A percentile compares a stretch with the other conserved stretches of the same genome.
Evolutionary conservation across 2,329 filamentous ascomycete genomes (phyloP).

Genomic region (Diaporthe sp.): DNA sequence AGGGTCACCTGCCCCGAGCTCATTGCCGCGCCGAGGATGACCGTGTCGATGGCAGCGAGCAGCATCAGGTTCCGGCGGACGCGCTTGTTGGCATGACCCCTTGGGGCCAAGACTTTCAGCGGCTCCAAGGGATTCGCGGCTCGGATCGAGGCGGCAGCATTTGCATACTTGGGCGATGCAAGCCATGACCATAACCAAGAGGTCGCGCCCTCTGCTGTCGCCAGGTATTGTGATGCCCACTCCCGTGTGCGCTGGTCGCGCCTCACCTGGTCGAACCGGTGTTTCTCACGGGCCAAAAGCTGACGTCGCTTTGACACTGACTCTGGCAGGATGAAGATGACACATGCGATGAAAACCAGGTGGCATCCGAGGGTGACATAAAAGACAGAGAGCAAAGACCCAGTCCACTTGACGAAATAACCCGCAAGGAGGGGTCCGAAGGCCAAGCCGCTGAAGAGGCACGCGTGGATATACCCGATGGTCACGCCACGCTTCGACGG

Average conservation of each 20-base stretch:
- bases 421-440: constrained; percentile 85
- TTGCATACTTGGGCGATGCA: constrained; percentile 37
- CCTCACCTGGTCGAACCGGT: constrained; percentile 57
- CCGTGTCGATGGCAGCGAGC: constrained; percentile 82
- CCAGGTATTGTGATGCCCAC: constrained; percentile 33
- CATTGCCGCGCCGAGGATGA: constrained; percentile 84
- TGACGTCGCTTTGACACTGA: constrained; percentile 83
- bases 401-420: constrained; percentile 80
- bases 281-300: constrained; percentile 74
- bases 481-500: constrained; percentile 82
- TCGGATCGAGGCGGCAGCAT: constrained; percentile 48
- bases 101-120: constrained; percentile 81
- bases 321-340: constrained; percentile 81
- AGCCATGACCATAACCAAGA: constrained; percentile 23
- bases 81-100: constrained; percentile 68
- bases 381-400: constrained; percentile 83
- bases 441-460: constrained; percentile 89
- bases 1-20: constrained; percentile 84
- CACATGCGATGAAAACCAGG: constrained; percentile 76
- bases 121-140: constrained; percentile 78
- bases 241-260: constrained; percentile 44
- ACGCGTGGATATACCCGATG: constrained; percentile 91
- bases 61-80: constrained; percentile 85
- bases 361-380: constrained; percentile 83
- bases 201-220: constrained; percentile 36